A percentile compares a stretch with the other conserved stretches of the same genome.
Evolutionary conservation across 306 rosid genomes (phyloP).

Genomic region (Pyrus communis): DNA sequence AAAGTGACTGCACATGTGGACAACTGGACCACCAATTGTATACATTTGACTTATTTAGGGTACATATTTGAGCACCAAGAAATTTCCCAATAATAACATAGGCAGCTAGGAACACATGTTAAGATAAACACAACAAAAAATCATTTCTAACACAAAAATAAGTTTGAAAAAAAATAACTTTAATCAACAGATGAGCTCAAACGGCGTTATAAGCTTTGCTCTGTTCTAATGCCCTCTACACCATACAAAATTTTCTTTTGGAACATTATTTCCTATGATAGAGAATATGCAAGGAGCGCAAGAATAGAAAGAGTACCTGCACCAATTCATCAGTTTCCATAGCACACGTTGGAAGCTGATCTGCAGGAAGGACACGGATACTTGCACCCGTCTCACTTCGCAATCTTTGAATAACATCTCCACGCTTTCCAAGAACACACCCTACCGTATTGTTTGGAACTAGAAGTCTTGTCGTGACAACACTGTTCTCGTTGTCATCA

Average conservation of each 20-base stretch:
- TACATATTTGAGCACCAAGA: neutral
- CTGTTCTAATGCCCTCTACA: neutral
- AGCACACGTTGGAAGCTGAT: slow-evolving; percentile 34
- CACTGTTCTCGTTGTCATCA: slow-evolving; percentile 17
- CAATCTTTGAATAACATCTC: slow-evolving; percentile 30
- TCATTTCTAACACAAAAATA: no score
- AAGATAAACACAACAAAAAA: neutral
- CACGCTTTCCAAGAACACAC: slow-evolving; percentile 33
- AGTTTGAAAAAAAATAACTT: no score
- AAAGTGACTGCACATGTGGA: neutral
- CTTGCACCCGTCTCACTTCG: slow-evolving; percentile 28
- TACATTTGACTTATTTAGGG: neutral
- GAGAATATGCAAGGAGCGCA: neutral
- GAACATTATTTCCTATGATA: neutral
- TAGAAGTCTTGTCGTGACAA: slow-evolving; percentile 20
- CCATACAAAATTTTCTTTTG: neutral
- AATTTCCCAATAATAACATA: neutral
- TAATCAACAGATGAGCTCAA: neutral
- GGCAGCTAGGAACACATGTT: neutral
- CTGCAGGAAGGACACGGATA: slow-evolving; percentile 30
- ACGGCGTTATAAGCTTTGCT: neutral
- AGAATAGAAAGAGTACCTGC: slow-evolving; percentile 11
- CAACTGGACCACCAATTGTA: neutral
- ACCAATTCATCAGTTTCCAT: slow-evolving; percentile 32
- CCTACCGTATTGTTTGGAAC: slow-evolving; percentile 28